These are phyloP conservation scores for Fusarium pseudograminearum DNA, from an alignment of 2,329 filamentous ascomycete species.

Conservation along the genomic window DNA sequence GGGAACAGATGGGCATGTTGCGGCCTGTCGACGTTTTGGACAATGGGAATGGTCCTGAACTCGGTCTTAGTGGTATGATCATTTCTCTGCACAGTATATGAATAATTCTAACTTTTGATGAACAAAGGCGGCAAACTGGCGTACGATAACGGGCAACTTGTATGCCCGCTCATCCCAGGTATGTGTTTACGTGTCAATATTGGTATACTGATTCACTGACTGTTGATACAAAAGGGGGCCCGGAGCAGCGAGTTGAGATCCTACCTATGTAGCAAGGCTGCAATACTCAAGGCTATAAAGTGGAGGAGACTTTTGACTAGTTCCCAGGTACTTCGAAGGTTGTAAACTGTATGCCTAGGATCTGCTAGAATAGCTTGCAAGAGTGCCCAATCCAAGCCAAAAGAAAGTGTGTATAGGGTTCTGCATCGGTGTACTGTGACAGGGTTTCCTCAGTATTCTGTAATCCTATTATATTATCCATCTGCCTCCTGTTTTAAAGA, in stretches of 20 bases:
- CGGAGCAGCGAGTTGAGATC: too few species aligned
- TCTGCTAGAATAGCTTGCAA: not conserved
- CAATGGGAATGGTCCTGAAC: not conserved
- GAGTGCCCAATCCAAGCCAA: not conserved
- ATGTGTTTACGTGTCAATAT: rapidly evolving
- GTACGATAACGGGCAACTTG: not conserved
- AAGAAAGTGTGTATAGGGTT: too few species aligned
- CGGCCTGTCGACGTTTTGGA: not conserved
- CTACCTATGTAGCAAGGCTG: not conserved
- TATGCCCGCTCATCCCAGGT: not conserved
- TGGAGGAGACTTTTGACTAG: too few species aligned
- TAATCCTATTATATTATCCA: too few species aligned
- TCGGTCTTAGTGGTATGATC: constrained; percentile 15
- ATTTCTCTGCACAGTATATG: rapidly evolving
- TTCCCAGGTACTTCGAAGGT: too few species aligned
- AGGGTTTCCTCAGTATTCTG: too few species aligned
- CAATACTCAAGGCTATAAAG: rapidly evolving
- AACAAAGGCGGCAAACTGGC: not conserved
- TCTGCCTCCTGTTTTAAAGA: too few species aligned
- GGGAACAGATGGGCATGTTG: rapidly evolving
- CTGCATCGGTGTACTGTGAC: too few species aligned
- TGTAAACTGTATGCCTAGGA: too few species aligned
- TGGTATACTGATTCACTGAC: rapidly evolving
- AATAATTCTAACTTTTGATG: not conserved
- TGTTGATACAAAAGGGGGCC: too few species aligned